Evolutionary conservation across 176 grass and related monocot genomes (phyloP).

Genomic region (Carex pumila): DNA sequence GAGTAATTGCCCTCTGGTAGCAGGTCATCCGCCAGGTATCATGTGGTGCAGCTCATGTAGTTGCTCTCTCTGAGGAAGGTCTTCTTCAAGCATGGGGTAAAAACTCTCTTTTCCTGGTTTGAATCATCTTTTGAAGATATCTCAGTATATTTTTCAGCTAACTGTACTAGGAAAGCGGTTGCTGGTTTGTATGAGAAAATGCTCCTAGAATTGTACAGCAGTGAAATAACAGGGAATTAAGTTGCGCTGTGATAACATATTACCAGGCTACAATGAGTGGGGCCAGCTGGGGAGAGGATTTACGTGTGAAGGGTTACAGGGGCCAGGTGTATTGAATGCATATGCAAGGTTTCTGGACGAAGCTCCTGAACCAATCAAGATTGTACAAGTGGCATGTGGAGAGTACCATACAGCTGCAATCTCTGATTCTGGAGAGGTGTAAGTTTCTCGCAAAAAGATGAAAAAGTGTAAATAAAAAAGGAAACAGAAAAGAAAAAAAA

Average conservation of each 20-base stretch:
- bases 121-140: background rate
- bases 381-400: slow-evolving; percentile 73
- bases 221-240: slow-evolving; percentile 6
- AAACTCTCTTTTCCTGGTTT: background rate
- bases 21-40: slow-evolving; percentile 86
- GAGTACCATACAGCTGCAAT: slow-evolving; percentile 96
- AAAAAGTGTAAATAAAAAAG: slow-evolving; percentile 4
- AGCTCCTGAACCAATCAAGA: slow-evolving; percentile 78
- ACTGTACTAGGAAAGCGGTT: background rate
- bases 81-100: slow-evolving; percentile 96
- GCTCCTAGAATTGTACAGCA: background rate
- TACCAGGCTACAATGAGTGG: slow-evolving; percentile 98
- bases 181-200: background rate
- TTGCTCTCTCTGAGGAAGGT: slow-evolving; percentile 80
- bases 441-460: slow-evolving; percentile 37
- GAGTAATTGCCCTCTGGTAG: slow-evolving; percentile 7
- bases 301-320: slow-evolving; percentile 90
- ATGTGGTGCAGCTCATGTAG: slow-evolving; percentile 78
- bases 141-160: slow-evolving; percentile 1
- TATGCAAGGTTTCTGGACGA: slow-evolving; percentile 96
- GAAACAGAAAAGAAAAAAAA: background rate
- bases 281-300: slow-evolving; percentile 96
- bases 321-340: slow-evolving; percentile 67
- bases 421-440: slow-evolving; percentile 86
- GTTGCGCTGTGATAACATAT: slow-evolving; percentile 47